Conservation (phyloP, 2,329 filamentous ascomycete species). For the Cadophora gregata region DNA sequence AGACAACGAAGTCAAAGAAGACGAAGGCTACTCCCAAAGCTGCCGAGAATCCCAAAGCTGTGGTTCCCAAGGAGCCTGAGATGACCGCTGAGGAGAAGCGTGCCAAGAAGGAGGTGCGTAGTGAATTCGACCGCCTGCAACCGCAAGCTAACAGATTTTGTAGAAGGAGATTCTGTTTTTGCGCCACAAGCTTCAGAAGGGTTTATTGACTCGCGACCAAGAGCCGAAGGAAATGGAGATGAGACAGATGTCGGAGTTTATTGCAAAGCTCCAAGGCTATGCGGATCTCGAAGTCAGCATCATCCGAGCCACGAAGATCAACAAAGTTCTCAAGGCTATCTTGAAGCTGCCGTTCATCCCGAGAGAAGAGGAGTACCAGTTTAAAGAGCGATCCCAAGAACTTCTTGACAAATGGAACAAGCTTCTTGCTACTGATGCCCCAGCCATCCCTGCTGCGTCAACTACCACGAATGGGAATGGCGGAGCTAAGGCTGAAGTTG, state of each 20-base stretch:
- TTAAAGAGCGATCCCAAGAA: slow-evolving; percentile 81
- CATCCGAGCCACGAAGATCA: slow-evolving; percentile 92
- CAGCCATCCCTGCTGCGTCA: slow-evolving; percentile 36
- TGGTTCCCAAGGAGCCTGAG: slow-evolving; percentile 60
- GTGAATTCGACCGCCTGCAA: not conserved
- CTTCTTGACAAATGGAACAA: slow-evolving; percentile 91
- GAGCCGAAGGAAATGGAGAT: slow-evolving; percentile 88
- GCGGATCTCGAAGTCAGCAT: slow-evolving; percentile 86
- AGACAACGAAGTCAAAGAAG: slow-evolving; percentile 53
- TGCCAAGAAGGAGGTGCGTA: slow-evolving; percentile 62
- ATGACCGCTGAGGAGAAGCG: slow-evolving; percentile 63
- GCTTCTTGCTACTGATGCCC: slow-evolving; percentile 68
- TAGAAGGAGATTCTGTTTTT: slow-evolving; percentile 87
- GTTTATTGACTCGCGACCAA: slow-evolving; percentile 83
- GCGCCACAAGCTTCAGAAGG: slow-evolving; percentile 93
- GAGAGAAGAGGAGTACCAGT: slow-evolving; percentile 85
- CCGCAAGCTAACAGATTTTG: slow-evolving; percentile 45
- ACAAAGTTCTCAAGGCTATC: slow-evolving; percentile 96
- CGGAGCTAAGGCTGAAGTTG: slow-evolving; percentile 49
- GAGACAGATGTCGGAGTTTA: slow-evolving; percentile 76
- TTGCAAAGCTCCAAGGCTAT: slow-evolving; percentile 81
- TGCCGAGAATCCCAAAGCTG: slow-evolving; percentile 60
- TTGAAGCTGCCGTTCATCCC: slow-evolving; percentile 83
- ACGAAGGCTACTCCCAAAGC: slow-evolving; percentile 60
- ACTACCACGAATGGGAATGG: slow-evolving; percentile 43